Evolutionary conservation across 1,139 yeast genomes (phyloP).

Genomic region (Saccharomycopsis hybrid): DNA sequence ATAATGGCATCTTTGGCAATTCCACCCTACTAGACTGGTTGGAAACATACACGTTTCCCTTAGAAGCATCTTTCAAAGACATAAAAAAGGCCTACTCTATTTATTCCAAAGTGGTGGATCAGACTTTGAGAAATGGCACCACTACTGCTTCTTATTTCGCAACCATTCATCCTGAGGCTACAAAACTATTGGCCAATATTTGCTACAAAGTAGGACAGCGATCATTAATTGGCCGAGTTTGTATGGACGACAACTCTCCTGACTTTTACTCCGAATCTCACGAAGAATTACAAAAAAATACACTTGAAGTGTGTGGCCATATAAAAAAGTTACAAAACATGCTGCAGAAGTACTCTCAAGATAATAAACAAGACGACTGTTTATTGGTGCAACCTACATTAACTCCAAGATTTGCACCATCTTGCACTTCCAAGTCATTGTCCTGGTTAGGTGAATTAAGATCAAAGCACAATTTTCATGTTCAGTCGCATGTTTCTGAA

Average conservation of each 20-base stretch:
- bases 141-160: conserved; percentile 92
- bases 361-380: neutral
- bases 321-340: conserved; percentile 41
- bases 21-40: conserved; percentile 87
- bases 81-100: conserved; percentile 49
- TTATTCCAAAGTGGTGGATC: conserved; percentile 56
- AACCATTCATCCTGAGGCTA: conserved; percentile 71
- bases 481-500: conserved; percentile 89
- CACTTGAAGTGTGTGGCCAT: conserved; percentile 51
- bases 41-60: conserved; percentile 76
- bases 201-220: conserved; percentile 69
- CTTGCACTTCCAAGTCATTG: conserved; percentile 63
- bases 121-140: conserved; percentile 74
- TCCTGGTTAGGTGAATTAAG: conserved; percentile 59
- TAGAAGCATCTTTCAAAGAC: conserved; percentile 59
- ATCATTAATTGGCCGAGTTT: conserved; percentile 90
- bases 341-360: conserved; percentile 34
- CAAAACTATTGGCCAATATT: conserved; percentile 69
- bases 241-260: conserved; percentile 76
- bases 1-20: conserved; percentile 82
- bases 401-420: conserved; percentile 94
- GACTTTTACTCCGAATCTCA: conserved; percentile 57
- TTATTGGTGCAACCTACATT: conserved; percentile 55
- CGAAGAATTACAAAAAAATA: conserved; percentile 54
- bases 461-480: conserved; percentile 44